Evolutionary conservation across 257 asterid genomes (phyloP), one percentile per base, ranked within the genome.

Genomic region (Dorcoceras hygrometricum): DNA sequence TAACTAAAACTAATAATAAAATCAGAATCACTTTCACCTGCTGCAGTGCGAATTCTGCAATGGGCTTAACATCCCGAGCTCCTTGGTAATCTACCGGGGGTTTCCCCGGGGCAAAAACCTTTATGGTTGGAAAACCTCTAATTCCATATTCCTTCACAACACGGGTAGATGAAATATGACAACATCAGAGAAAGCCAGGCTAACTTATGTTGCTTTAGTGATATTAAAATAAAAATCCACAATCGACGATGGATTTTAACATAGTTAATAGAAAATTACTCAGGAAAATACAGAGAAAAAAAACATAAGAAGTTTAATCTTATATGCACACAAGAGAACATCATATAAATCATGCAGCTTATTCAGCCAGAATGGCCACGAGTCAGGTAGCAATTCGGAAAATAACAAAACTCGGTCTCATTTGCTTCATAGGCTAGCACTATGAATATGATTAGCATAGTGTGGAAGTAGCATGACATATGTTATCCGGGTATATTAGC

Each of bases 71-170:
- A 12, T 94, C 99, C 77, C 99, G 84, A 39, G 96, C 96, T 75
- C 97, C 99, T 84, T 88, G 95, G 65, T 90, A 94, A 75, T 88
- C 94, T 22, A 76, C 83, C 8, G 96, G 95, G 51, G 96, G 62
- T 71, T 94, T 90, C 23, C 99, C 99, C 8, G 97, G 95, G 64
- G 65, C 91, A 84, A 94, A 94, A 24, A 90, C 94, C 82, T 94
- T 94, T 65, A 94, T 88, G 77, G 96, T 94, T 20, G 99, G 99
- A 83, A 90, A 94, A 19, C 99, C 96, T 81, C 31, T 69, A 68
- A 94, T 88, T 23, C 95, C 97, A 79, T 85, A 88, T 75, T 94
- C 99, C 99, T 94, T 75, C 66, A 78, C 11, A 65, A 71, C 12
- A 53, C 65, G 71, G 4, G 6, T 1, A 62, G 46, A 65, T 36